A percentile compares a stretch with the other conserved stretches of the same genome.
These are phyloP conservation scores for Mycosarcoma maydis DNA, from an alignment of 1,284 basidiomycete species.

Conservation along the genomic window DNA sequence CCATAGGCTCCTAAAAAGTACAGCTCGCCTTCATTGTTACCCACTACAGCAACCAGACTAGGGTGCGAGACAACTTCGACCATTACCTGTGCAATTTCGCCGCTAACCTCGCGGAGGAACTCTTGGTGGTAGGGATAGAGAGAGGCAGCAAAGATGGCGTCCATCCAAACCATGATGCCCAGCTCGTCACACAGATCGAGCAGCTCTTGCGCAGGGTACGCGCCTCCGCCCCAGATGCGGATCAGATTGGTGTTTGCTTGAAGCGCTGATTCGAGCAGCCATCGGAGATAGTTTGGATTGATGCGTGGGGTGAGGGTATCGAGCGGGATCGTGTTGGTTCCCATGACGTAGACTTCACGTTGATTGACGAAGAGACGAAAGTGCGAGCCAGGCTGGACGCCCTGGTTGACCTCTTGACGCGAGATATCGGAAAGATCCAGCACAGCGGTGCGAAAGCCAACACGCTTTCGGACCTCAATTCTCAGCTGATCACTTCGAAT, in stretches of 20 bases:
- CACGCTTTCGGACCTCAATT: conserved; percentile 10
- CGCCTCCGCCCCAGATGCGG: conserved; percentile 58
- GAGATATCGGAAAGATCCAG: conserved; percentile 46
- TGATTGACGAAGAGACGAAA: conserved; percentile 53
- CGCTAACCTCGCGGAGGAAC: conserved; percentile 71
- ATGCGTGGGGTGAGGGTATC: conserved; percentile 42
- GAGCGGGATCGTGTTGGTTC: conserved; percentile 47
- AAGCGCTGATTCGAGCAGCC: conserved; percentile 39
- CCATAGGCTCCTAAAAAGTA: conserved; percentile 35
- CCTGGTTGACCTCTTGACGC: conserved; percentile 17
- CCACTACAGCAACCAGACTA: conserved; percentile 56
- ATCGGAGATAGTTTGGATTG: conserved; percentile 25
- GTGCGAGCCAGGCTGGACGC: conserved; percentile 37
- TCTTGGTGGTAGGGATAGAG: conserved; percentile 70
- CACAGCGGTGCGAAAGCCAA: conserved; percentile 55
- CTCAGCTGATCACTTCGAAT: conserved; percentile 24
- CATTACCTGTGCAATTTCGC: conserved; percentile 74
- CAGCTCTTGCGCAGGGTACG: conserved; percentile 67
- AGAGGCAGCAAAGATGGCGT: conserved; percentile 73
- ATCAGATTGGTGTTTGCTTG: conserved; percentile 49
- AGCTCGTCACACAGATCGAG: conserved; percentile 74
- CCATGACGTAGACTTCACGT: conserved; percentile 42
- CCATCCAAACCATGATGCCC: conserved; percentile 75
- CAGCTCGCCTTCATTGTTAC: conserved; percentile 54
- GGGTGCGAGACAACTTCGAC: conserved; percentile 73